These are phyloP conservation scores for Nymphaea colorata DNA, from an alignment of 164 flowering plant genomes.

Conservation along the genomic window DNA sequence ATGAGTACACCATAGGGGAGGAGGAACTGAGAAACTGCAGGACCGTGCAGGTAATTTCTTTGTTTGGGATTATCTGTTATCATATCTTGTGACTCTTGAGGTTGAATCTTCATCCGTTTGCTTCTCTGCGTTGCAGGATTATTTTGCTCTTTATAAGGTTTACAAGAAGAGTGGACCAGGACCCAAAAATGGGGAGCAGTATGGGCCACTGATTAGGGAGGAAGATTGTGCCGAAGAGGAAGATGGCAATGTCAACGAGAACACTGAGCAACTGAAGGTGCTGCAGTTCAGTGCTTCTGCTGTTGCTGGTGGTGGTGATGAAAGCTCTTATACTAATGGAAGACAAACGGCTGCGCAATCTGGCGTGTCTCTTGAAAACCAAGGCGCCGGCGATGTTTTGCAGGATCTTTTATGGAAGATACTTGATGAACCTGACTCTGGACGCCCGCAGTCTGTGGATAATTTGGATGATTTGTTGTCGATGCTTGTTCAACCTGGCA, in stretches of 20 bases:
- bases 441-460: not conserved
- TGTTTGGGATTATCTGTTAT: too few species aligned
- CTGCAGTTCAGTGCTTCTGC: not conserved
- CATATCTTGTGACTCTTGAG: not conserved
- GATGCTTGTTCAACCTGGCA: not conserved
- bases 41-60: conserved; percentile 30
- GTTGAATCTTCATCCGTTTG: not conserved
- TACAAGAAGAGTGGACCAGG: conserved; percentile 94
- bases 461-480: not conserved
- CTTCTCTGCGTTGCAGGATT: conserved; percentile 32
- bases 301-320: not conserved
- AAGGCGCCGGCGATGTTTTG: not conserved
- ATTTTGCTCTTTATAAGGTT: conserved; percentile 71
- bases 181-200: conserved; percentile 96
- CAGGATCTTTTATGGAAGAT: not conserved
- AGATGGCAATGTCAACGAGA: not conserved
- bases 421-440: not conserved
- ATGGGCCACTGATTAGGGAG: conserved; percentile 85
- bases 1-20: conserved; percentile 77
- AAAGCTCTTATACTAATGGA: not conserved
- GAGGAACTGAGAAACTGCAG: conserved; percentile 78
- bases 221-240: conserved; percentile 81
- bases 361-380: not conserved
- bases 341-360: not conserved
- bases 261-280: not conserved